Evolutionary conservation across 1,284 basidiomycete genomes (phyloP).

Genomic region (Pascua guehoae): DNA sequence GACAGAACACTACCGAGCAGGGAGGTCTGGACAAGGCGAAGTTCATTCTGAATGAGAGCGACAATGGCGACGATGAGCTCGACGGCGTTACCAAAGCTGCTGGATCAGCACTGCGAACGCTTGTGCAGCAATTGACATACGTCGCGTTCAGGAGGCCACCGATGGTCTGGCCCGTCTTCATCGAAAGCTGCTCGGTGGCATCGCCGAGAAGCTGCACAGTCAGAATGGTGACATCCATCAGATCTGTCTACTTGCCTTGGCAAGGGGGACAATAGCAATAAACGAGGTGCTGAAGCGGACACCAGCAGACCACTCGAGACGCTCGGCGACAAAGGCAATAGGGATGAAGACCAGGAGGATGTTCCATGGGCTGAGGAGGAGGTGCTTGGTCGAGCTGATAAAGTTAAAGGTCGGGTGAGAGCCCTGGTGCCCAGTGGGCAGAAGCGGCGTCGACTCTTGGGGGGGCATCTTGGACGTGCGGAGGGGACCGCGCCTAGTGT

Average conservation of each 20-base stretch:
- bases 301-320: conserved; percentile 65
- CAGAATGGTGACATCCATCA: conserved; percentile 6
- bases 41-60: conserved; percentile 74
- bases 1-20: conserved; percentile 63
- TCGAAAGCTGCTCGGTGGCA: conserved; percentile 78
- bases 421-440: conserved; percentile 3
- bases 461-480: conserved; percentile 16
- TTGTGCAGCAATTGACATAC: conserved; percentile 45
- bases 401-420: conserved; percentile 26
- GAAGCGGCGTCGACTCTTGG: conserved; percentile 22
- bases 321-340: conserved; percentile 57
- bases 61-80: conserved; percentile 80
- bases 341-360: conserved; percentile 72
- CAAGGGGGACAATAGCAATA: conserved; percentile 80
- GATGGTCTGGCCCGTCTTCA: conserved; percentile 73
- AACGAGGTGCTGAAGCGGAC: conserved; percentile 80
- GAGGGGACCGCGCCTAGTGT: not conserved
- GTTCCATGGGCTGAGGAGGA: conserved; percentile 69
- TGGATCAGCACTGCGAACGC: not conserved
- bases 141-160: conserved; percentile 83
- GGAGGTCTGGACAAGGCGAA: conserved; percentile 82
- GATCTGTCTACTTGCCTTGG: conserved; percentile 56
- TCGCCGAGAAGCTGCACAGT: conserved; percentile 56
- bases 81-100: conserved; percentile 52
- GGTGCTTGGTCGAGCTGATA: conserved; percentile 60